phyloP scores from a whole-genome alignment of 192 early-diverging fungal genomes.

The Spizellomyces punctatus region DNA sequence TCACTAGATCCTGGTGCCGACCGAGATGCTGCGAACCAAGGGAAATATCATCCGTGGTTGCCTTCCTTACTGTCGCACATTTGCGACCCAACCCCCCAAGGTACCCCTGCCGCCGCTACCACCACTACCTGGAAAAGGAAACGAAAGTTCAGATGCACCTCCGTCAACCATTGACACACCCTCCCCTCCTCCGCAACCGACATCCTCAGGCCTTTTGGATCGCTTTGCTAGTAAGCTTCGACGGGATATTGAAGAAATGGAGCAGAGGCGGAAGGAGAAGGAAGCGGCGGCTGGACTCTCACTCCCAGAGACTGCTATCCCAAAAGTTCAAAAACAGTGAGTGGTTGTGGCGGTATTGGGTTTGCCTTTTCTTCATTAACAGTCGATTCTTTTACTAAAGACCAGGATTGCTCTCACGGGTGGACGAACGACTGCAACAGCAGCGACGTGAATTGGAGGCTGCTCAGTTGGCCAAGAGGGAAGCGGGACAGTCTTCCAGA shows the following conservation, averaged over 20 bases:
- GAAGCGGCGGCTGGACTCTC: slow-evolving; percentile 2
- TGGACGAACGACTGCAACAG: slow-evolving; percentile 32
- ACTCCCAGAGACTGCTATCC: background rate
- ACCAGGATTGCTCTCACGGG: slow-evolving; percentile 31
- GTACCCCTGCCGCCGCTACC: no score
- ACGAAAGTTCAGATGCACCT: background rate
- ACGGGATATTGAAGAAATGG: slow-evolving; percentile 14
- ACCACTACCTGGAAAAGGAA: no score
- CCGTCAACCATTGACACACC: background rate
- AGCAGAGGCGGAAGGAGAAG: slow-evolving; percentile 13
- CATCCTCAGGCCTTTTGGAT: background rate
- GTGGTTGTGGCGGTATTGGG: background rate
- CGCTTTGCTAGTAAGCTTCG: slow-evolving; percentile 14
- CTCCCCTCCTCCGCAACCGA: slow-evolving; percentile 7
- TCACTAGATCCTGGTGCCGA: no score
- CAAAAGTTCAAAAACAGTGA: background rate
- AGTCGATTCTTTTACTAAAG: background rate
- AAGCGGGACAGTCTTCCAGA: slow-evolving; percentile 4
- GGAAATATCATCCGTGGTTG: no score
- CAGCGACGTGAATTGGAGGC: slow-evolving; percentile 39
- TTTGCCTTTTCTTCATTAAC: background rate
- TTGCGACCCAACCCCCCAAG: no score
- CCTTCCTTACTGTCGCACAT: no score
- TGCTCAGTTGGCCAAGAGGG: slow-evolving; percentile 26
- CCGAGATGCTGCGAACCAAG: no score